Conservation (phyloP, 2,329 filamentous ascomycete genomes). For the Nannizziopsis barbatae region DNA sequence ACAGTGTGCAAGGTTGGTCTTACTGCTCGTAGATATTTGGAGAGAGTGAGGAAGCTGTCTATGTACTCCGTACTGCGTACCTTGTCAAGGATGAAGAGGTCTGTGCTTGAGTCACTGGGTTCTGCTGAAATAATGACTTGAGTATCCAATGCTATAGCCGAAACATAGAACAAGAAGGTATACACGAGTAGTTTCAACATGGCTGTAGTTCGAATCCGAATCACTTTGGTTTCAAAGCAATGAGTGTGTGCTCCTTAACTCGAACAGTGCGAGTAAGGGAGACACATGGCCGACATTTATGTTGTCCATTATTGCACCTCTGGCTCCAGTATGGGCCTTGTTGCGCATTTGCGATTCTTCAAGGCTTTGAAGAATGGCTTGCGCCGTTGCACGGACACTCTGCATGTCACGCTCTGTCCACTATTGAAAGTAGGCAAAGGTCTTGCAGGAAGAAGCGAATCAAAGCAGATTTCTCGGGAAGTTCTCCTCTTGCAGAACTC, state of each 20-base stretch:
- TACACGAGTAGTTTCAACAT: slow-evolving; percentile 16
- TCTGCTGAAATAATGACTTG: neutral
- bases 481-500: neutral
- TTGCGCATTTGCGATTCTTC: no score
- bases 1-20: neutral
- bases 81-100: slow-evolving; percentile 5
- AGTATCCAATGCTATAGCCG: slow-evolving; percentile 1
- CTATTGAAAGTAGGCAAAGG: no score
- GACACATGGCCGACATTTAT: no score
- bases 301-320: no score
- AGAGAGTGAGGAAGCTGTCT: neutral
- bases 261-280: neutral
- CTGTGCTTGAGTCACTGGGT: neutral
- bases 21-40: neutral
- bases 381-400: no score
- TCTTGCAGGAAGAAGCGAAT: no score
- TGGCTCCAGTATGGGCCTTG: no score
- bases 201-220: slow-evolving; percentile 6
- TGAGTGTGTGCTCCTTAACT: neutral
- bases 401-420: no score
- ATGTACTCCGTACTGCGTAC: neutral
- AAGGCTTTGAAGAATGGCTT: no score
- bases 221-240: neutral
- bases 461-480: no score
- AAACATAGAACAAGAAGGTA: slow-evolving; percentile 6